Evolutionary conservation across 2,329 filamentous ascomycete species (phyloP).

Genomic region (Calonectria leucothoes): DNA sequence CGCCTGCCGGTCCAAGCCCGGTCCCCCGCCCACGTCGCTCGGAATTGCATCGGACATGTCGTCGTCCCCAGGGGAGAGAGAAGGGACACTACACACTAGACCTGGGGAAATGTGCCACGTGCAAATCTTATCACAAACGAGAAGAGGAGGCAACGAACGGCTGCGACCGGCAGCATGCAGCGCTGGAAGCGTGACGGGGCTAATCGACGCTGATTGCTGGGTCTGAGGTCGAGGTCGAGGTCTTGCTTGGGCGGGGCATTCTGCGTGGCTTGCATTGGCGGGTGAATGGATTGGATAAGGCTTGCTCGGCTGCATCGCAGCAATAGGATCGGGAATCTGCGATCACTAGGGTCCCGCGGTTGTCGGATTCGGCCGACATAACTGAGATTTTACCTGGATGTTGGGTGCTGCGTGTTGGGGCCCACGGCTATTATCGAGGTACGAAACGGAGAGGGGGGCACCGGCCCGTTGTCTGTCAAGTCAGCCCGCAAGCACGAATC

Average conservation of each 20-base stretch:
- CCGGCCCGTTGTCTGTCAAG: constrained; percentile 16
- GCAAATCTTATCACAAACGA: constrained; percentile 29
- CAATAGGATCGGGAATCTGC: constrained; percentile 25
- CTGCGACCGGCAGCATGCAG: constrained; percentile 27
- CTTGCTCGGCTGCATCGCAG: constrained; percentile 16
- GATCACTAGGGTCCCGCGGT: constrained; percentile 18
- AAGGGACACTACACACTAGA: too few species aligned
- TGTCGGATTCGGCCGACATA: constrained; percentile 22
- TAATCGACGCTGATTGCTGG: constrained; percentile 12
- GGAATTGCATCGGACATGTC: constrained; percentile 14
- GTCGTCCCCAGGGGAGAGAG: not conserved
- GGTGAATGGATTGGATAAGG: constrained; percentile 14
- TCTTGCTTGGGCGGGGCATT: constrained; percentile 9
- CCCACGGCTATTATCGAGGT: not conserved
- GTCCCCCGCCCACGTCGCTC: constrained; percentile 1
- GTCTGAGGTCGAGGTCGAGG: constrained; percentile 3
- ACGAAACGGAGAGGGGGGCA: not conserved
- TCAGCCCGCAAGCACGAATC: not conserved
- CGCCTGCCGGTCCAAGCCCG: constrained; percentile 15
- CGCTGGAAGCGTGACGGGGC: constrained; percentile 20
- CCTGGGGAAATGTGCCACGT: constrained; percentile 20
- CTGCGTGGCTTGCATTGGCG: constrained; percentile 40
- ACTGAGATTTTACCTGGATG: constrained; percentile 1
- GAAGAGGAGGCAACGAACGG: constrained; percentile 25
- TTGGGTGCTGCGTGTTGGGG: not conserved